Conservation (phyloP, 1,139 yeast genomes). For the Blastobotrys elegans region DNA sequence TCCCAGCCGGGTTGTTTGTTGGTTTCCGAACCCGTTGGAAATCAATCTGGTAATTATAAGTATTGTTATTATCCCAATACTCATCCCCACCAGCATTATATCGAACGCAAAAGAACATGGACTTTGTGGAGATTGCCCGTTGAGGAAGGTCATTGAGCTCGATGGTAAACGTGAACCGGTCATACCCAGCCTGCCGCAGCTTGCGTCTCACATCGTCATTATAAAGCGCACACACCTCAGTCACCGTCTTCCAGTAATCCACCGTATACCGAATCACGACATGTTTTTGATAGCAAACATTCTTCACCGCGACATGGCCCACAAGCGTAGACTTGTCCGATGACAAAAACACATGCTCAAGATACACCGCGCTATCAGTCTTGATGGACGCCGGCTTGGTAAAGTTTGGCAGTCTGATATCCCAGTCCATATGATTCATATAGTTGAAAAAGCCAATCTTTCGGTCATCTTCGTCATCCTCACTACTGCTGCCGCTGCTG, state of each 20-base stretch:
- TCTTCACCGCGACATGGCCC: slow-evolving; percentile 72
- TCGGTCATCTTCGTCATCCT: slow-evolving; percentile 25
- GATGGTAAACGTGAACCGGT: slow-evolving; percentile 45
- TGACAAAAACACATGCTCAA: slow-evolving; percentile 61
- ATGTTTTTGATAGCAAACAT: slow-evolving; percentile 58
- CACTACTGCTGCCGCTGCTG: slow-evolving; percentile 23
- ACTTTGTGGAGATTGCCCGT: slow-evolving; percentile 32
- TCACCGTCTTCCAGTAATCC: slow-evolving; percentile 68
- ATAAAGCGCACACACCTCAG: slow-evolving; percentile 63
- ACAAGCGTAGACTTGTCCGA: slow-evolving; percentile 51
- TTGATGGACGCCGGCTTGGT: slow-evolving; percentile 26
- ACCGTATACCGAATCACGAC: slow-evolving; percentile 61
- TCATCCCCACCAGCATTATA: slow-evolving; percentile 49
- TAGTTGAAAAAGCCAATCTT: slow-evolving; percentile 20
- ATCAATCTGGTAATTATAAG: slow-evolving; percentile 52
- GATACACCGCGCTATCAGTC: slow-evolving; percentile 35
- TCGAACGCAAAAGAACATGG: slow-evolving; percentile 52
- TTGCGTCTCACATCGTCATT: slow-evolving; percentile 54
- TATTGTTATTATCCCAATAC: slow-evolving; percentile 73
- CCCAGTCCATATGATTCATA: slow-evolving; percentile 40
- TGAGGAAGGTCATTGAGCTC: slow-evolving; percentile 36
- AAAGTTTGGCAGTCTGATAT: slow-evolving; percentile 47
- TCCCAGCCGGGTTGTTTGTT: too few species aligned
- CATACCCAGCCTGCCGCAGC: slow-evolving; percentile 33
- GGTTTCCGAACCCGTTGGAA: slow-evolving; percentile 31